A percentile compares a stretch with the other conserved stretches of the same genome.
These are phyloP conservation scores for Penicillium brasilianum DNA, from an alignment of 2,329 filamentous ascomycete genomes.

Conservation along the genomic window DNA sequence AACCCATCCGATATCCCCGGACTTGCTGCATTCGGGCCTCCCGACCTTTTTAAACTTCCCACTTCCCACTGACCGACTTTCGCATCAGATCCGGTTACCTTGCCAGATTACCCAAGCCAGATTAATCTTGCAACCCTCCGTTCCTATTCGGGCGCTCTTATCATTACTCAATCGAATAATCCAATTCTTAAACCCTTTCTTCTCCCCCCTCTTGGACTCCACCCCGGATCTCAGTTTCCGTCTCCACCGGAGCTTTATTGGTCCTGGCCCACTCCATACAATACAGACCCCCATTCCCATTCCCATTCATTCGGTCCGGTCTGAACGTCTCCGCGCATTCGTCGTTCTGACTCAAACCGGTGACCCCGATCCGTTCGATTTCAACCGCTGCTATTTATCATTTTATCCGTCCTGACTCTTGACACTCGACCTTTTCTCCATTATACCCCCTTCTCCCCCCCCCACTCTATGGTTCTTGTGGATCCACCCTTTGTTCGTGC, in stretches of 20 bases:
- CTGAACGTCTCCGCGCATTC: not conserved
- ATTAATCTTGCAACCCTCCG: not conserved
- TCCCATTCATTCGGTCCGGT: not conserved
- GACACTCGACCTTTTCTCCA: not conserved
- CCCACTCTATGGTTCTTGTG: constrained; percentile 9
- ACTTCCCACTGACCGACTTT: constrained; percentile 21
- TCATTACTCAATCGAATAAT: constrained; percentile 27
- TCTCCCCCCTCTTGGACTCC: not conserved
- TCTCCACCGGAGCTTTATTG: constrained; percentile 21
- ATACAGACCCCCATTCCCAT: too few relatives aligned
- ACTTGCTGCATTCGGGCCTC: constrained; percentile 22
- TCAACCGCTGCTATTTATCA: constrained; percentile 9
- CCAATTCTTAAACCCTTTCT: constrained; percentile 3
- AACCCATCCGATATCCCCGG: constrained; percentile 13
- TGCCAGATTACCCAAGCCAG: not conserved
- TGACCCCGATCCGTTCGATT: constrained; percentile 15
- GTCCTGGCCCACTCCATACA: not conserved
- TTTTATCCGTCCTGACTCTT: constrained; percentile 1
- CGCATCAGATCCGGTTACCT: not conserved
- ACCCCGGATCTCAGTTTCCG: constrained; percentile 23
- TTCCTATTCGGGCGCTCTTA: constrained; percentile 15
- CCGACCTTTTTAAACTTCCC: constrained; percentile 7
- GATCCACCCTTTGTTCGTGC: constrained; percentile 2
- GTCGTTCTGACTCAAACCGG: not conserved
- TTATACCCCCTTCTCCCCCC: not conserved